Evolutionary conservation across 306 rosid genomes (phyloP).

Genomic region (Vigna unguiculata): DNA sequence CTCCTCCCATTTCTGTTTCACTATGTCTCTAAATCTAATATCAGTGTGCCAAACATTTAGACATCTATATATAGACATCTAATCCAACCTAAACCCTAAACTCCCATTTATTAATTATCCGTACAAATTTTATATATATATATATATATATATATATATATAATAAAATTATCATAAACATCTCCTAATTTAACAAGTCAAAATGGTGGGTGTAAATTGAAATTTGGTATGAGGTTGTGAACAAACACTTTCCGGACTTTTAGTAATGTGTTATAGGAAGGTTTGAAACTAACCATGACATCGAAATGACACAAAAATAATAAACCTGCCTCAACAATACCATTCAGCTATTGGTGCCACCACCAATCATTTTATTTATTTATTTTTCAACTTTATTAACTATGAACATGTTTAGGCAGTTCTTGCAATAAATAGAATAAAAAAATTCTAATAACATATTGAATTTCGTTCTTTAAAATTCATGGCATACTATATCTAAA

Average conservation of each 20-base stretch:
- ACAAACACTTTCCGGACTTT: slow-evolving; percentile 1
- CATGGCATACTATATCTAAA: no score
- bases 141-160: no score
- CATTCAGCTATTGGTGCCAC: no score
- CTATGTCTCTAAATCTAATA: no score
- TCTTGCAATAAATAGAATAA: background rate
- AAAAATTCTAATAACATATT: background rate
- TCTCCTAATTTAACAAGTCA: background rate
- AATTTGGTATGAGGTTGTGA: background rate
- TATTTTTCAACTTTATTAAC: background rate
- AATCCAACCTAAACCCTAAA: no score
- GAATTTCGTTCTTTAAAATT: background rate
- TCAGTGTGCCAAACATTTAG: no score
- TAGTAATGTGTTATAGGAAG: background rate
- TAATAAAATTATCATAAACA: no score
- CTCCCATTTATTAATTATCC: no score
- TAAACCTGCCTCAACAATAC: background rate
- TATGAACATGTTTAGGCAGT: background rate
- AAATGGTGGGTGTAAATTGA: background rate
- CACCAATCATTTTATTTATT: background rate
- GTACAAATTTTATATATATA: no score
- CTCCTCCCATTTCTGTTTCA: no score
- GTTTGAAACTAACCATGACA: background rate
- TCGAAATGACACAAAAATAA: background rate
- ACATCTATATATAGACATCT: no score